Evolutionary conservation across 768 basidiomycete species (phyloP), one percentile per base, ranked within the genome.

Genomic region (Suillus plorans): DNA sequence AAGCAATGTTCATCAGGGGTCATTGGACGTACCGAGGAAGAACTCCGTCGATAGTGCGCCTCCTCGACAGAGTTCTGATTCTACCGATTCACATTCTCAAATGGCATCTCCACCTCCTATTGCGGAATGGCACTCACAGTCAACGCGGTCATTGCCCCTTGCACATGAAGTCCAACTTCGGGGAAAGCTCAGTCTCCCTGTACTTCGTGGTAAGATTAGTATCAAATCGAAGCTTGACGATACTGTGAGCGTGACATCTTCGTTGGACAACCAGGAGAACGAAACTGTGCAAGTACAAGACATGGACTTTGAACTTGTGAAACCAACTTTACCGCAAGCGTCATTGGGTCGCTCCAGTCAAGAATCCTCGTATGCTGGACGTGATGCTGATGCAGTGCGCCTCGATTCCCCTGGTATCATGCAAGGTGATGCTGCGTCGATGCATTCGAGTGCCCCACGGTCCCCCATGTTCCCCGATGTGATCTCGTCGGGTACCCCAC

Each of bases 291-390:
- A 94, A 63, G 89, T 93, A 9, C 79, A 90, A 71, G 89, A 93
- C 71, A 89, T 88, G 81, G 91, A 93, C 68, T 94, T 94, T 68
- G 89, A 92, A 76, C 83, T 93, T 16, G 81, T 94, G 41, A 80
- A 84, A 28, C 92, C 91, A 0, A 80, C 77, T n/a, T 66, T 89
- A 13, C 76, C 84, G 0, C 78, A 78, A 28, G 68, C 81, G 28
- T 41, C 72, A 69, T 12, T 73, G 77, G 77, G 79, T 6, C 78
- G 84, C 39, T 74, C 77, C 13, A 88, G 86, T 69, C 86, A 87
- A 62, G 89, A 90, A 59, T 86, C 86, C 5, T 74, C 69, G 4
- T 67, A 80, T 41, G 73, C 81, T 1, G 34, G 68, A 5, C 76
- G 45, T 69, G 81, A 44, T 61, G 75, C 57, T 20, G 68, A 68